These are phyloP conservation scores for Alternaria panax DNA, from an alignment of 2,329 filamentous ascomycete species.

Conservation along the genomic window DNA sequence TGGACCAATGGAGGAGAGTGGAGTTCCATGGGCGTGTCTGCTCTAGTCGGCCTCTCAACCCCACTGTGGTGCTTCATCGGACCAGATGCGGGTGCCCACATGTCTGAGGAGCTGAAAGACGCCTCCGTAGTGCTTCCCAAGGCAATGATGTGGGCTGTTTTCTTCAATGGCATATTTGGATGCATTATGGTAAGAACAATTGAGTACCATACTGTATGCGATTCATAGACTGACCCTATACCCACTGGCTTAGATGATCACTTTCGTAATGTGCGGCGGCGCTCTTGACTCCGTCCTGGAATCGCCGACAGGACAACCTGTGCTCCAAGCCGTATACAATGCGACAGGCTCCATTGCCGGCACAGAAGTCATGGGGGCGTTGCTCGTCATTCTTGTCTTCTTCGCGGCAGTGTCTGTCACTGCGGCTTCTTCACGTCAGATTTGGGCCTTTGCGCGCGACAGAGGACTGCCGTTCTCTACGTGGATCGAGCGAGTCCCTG, in stretches of 20 bases:
- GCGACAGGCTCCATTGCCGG: slow-evolving; percentile 32
- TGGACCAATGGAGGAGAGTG: slow-evolving; percentile 56
- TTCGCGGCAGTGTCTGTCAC: slow-evolving; percentile 47
- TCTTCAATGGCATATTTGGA: slow-evolving; percentile 49
- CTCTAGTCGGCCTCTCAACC: slow-evolving; percentile 49
- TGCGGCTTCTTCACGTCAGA: slow-evolving; percentile 37
- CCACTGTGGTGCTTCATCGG: slow-evolving; percentile 48
- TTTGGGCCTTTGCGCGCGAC: slow-evolving; percentile 33
- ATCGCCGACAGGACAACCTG: slow-evolving; percentile 27
- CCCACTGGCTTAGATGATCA: slow-evolving; percentile 13
- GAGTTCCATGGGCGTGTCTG: slow-evolving; percentile 52
- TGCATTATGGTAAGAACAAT: slow-evolving; percentile 36
- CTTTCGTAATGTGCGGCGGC: slow-evolving; percentile 46
- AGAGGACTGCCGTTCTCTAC: slow-evolving; percentile 32
- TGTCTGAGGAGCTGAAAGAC: slow-evolving; percentile 46
- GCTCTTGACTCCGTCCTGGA: slow-evolving; percentile 35
- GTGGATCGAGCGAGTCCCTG: slow-evolving; percentile 33
- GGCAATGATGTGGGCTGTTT: slow-evolving; percentile 49
- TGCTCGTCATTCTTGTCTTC: slow-evolving; percentile 35
- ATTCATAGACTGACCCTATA: background rate
- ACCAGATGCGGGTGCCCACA: slow-evolving; percentile 48
- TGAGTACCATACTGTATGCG: background rate
- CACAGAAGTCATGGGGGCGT: slow-evolving; percentile 32
- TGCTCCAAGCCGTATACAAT: slow-evolving; percentile 36
- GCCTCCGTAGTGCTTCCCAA: slow-evolving; percentile 40